phyloP scores from a whole-genome alignment of 805 yeast genomes.

The Huiozyma sinensis region DNA sequence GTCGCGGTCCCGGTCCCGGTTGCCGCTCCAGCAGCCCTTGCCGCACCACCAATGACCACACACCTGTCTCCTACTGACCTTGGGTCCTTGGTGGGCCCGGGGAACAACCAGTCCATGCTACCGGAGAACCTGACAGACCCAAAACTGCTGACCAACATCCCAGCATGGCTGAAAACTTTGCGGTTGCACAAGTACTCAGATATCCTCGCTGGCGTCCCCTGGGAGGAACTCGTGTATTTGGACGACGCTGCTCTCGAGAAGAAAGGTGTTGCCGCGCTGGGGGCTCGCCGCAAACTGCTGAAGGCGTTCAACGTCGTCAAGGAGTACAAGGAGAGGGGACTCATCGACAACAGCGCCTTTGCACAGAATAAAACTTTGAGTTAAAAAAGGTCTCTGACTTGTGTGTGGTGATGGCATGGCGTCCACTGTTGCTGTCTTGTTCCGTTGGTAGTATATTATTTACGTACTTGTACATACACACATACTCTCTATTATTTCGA shows the following conservation, averaged over 20 bases:
- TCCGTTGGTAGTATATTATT: neutral
- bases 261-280: constrained; percentile 85
- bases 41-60: no score
- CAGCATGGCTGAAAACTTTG: constrained; percentile 83
- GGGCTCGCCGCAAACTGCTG: constrained; percentile 87
- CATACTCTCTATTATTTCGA: no score
- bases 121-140: constrained; percentile 42
- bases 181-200: constrained; percentile 92
- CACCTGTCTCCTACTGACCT: no score
- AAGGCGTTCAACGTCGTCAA: constrained; percentile 84
- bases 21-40: no score
- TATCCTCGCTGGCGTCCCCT: constrained; percentile 58
- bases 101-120: constrained; percentile 23
- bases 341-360: constrained; percentile 23
- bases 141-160: constrained; percentile 61
- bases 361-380: neutral
- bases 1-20: no score
- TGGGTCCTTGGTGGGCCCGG: neutral
- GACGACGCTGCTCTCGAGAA: constrained; percentile 59
- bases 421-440: neutral
- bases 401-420: neutral
- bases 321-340: constrained; percentile 37
- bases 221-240: constrained; percentile 70
- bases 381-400: neutral
- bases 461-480: no score